Evolutionary conservation across 352 stramenopile species (phyloP), one percentile per base, ranked within the genome.

Genomic region (Pythium sukuiense): DNA sequence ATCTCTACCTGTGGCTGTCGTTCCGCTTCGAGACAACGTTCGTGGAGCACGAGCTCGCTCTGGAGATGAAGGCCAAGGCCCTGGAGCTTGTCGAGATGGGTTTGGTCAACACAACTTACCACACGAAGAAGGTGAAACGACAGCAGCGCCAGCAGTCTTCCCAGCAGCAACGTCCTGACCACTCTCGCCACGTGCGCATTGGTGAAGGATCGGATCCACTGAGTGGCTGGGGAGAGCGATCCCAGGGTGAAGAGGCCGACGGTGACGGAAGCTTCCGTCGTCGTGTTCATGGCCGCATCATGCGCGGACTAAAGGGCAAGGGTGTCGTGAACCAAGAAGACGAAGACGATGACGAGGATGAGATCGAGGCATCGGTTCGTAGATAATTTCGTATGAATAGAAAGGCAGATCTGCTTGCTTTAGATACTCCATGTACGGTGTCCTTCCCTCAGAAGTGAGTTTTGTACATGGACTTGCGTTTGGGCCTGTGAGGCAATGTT

Each of bases 1-100:
- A 98, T 59, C 48, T 98, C 37, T 98, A 98, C 75, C 65, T 98
- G 20, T 99, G 96, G 96, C 77, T 99, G 1, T 92, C 91, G 50
- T 88, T 84, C 56, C 93, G 93, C 45, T 98, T 98, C 69, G 81
- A 92, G 32, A 80, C 82, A 12, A 94, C 85, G 35, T 97, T 97
- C 60, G 83, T 83, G 13, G 80, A 91, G 71, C 78, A 89, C 18
- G 76, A 84, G 26, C 33, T 90, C 27, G 85, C 85, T 20, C 45
- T 92, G 3, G 80, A 90, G 45, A 52, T 90, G 61, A 93, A 93
- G 64, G 64, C 63, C 16, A 66, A 72, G 26, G 85, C 89, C 54
- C 60, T 93, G 2, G 79, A 88, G 55, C 65, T 93, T 2, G 83
- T 93, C 24, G 85, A 93, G 52, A 63, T 87, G 49, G 85, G 85